Percentiles rank a stretch among this genome's conserved stretches.
Evolutionary conservation across 1,139 yeast genomes (phyloP).

Genomic region (Geotrichum cucujoidarum): DNA sequence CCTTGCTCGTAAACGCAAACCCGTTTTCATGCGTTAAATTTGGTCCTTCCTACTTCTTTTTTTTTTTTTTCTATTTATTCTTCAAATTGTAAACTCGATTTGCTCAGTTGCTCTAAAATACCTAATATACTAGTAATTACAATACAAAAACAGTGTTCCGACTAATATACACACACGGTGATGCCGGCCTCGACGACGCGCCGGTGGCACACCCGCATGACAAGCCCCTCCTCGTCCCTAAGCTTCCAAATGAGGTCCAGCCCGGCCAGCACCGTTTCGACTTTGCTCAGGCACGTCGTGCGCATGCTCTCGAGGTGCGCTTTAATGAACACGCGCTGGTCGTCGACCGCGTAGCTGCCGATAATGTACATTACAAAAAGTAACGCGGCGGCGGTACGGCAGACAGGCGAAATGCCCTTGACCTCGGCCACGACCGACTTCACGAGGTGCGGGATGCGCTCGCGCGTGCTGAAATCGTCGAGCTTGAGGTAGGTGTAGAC

Average conservation of each 20-base stretch:
- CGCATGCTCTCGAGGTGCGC: slow-evolving; percentile 16
- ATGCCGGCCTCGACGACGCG: slow-evolving; percentile 13
- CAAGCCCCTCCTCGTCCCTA: slow-evolving; percentile 7
- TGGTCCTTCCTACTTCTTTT: too few species aligned
- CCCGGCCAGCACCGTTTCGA: slow-evolving; percentile 12
- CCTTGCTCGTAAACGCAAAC: too few species aligned
- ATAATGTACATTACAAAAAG: slow-evolving; percentile 19
- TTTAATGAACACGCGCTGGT: slow-evolving; percentile 12
- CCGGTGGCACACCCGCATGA: slow-evolving; percentile 14
- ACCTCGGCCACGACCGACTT: slow-evolving; percentile 14
- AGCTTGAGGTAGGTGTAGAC: slow-evolving; percentile 18
- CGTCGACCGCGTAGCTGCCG: slow-evolving; percentile 17
- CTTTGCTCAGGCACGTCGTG: slow-evolving; percentile 19
- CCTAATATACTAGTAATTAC: background rate
- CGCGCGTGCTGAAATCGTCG: slow-evolving; percentile 1
- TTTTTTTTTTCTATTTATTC: background rate
- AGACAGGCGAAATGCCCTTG: slow-evolving; percentile 16
- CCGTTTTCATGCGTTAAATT: too few species aligned
- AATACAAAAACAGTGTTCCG: background rate
- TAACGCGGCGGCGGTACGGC: slow-evolving; percentile 19
- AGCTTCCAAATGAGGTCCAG: slow-evolving; percentile 19
- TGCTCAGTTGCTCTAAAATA: too few species aligned
- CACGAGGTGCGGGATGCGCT: slow-evolving; percentile 14
- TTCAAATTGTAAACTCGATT: background rate
- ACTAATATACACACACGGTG: slow-evolving; percentile 17